Base-by-base conservation (phyloP, 1,139 yeast species). In the Scheffersomyces cryptocercus region DNA sequence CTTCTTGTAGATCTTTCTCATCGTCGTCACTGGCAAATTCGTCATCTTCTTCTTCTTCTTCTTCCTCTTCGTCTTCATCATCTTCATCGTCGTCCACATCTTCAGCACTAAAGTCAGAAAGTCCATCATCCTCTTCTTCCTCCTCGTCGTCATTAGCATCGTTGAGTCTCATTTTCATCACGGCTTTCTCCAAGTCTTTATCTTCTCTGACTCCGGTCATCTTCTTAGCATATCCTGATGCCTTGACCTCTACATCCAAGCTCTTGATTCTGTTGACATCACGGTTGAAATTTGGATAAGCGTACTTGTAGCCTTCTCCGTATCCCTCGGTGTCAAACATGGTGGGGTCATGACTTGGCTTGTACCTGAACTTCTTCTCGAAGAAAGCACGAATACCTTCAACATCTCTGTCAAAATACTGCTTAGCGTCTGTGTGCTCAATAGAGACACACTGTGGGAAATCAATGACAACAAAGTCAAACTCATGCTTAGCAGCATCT, bases 381-480 rank as follows among this genome's bases (percentile, higher is more conserved):
- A 93, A 93, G 59, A 91, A 95, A 39, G 84, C 77, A 50, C 90
- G 75, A 47, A 93, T 83, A 59, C 98, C 91, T 47, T 88, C 86
- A 20, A 93, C 96, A 67, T 93, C 99, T 67, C 99, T 79, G 53
- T 88, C 83, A 62, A 93, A 93, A 62, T 88, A 91, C 46, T 77
- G 78, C 52, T 84, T 84, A 10, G 99, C 98, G 59, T 93, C 97
- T 3, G 73, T 76, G 62, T 93, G 99, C 53, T 88, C 91, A 36
- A 88, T 88, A 13, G 97, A 88, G 16, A 93, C 88, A 82, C 97
- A 91, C 67, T 93, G 99, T 4, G 99, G 99, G 73, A 93, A 93
- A 75, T 93, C 99, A 55, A 93, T 93, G 24, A 93, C 96, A 20
- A 90, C 85, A 54, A 90, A 88, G 37, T 84, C 88, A 40, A 65